A percentile compares a stretch with the other conserved stretches of the same genome.
Evolutionary conservation across 345 rosid genomes (phyloP).

Genomic region (Acer campestre): DNA sequence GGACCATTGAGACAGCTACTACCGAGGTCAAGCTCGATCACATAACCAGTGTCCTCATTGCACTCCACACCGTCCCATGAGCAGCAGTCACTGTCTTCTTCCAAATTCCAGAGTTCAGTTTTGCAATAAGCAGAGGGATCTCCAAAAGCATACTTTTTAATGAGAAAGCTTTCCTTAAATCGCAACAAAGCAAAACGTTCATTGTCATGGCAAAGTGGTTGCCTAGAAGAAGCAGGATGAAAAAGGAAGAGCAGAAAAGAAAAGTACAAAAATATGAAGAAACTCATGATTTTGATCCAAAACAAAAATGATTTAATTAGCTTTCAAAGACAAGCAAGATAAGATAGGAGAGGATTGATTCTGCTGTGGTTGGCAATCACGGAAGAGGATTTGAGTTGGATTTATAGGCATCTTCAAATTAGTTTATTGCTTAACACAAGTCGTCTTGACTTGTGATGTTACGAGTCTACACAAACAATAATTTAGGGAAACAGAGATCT

Average conservation of each 20-base stretch:
- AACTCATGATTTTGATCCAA: not conserved
- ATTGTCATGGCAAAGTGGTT: not conserved
- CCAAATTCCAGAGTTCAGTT: not conserved
- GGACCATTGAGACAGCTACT: constrained; percentile 13
- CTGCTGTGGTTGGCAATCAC: too few relatives aligned
- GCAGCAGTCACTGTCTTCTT: not conserved
- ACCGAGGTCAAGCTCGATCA: constrained; percentile 7
- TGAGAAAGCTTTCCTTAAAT: not conserved
- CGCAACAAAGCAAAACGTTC: not conserved
- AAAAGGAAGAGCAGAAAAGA: not conserved
- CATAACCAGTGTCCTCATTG: constrained; percentile 13
- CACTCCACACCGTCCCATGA: constrained; percentile 14
- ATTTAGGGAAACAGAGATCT: too few relatives aligned
- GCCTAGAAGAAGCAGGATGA: not conserved
- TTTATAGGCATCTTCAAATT: too few relatives aligned
- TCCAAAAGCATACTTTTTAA: too few relatives aligned
- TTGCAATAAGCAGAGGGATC: not conserved
- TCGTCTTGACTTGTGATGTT: too few relatives aligned
- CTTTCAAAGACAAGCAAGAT: too few relatives aligned
- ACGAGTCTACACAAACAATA: too few relatives aligned
- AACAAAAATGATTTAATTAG: too few relatives aligned
- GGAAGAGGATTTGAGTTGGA: too few relatives aligned
- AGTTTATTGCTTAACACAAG: too few relatives aligned
- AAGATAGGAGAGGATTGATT: too few relatives aligned
- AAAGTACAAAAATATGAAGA: not conserved